Base-by-base conservation (phyloP, 805 yeast species). In the Kazachstania bromeliacearum region DNA sequence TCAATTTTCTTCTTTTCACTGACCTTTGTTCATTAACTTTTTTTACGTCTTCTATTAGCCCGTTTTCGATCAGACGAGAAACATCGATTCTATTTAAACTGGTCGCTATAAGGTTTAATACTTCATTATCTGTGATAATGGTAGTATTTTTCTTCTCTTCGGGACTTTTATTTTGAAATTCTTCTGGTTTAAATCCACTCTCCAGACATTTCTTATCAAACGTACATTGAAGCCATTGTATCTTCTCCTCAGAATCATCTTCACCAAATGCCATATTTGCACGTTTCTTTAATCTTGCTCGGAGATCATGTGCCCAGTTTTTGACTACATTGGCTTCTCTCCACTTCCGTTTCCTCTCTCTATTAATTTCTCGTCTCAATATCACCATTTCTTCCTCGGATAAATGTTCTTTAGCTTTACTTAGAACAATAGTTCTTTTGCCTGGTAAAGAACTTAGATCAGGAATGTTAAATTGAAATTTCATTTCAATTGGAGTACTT, bases 281-380 rank as follows among this genome's bases (percentile, higher is more conserved):
- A 28, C 92, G 66, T 45, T 79, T 79, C 44, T 73, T 69, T 15
- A 89, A 78, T 37, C 97, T 66, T 0, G 83, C 75, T 35, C 94
- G 68, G 37, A 89, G 64, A 53, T 89, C 97, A 49, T 85, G 80
- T 55, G 87, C 95, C 62, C 84, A 79, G 57, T 88, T 88, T 45
- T 92, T 68, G 41, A 79, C 79, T 7, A 73, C 71, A 52, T 89
- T 85, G 19, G 74, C 77, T 19, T 44, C 53, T 37, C 63, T 51
- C 63, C 63, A 58, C 34, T 51, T 57, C 34, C 62, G 45, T 31
- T 58, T 58, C 13, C 62, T 47, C 39, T 55, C 61, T 15, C 49
- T 57, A 29, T 50, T 51, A 19, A 56, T 37, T 27, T 47, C 54
- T 37, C 45, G 53, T 30, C 47, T 55, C 20, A 58, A 37, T 10